phyloP scores from a whole-genome alignment of 352 stramenopile genomes.

The Phytophthora uliginosa region DNA sequence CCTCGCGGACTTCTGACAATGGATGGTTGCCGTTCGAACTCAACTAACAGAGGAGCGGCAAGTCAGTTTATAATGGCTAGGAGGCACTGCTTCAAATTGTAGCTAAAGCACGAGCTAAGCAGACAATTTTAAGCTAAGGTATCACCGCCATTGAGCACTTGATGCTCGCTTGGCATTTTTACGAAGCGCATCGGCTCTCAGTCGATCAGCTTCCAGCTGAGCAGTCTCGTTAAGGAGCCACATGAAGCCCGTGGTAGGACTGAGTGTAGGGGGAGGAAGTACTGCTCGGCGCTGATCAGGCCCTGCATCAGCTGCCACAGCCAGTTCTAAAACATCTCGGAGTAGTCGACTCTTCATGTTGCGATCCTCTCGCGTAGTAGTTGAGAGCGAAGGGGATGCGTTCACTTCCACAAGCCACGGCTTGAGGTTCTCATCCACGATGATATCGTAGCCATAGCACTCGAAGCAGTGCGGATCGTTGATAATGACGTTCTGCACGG shows the following conservation, averaged over 20 bases:
- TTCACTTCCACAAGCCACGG: constrained; percentile 95
- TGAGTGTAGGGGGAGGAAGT: constrained; percentile 53
- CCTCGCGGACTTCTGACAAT: constrained; percentile 22
- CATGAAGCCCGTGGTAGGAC: constrained; percentile 69
- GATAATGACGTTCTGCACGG: constrained; percentile 95
- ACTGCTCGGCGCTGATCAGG: constrained; percentile 54
- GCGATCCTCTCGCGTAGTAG: constrained; percentile 75
- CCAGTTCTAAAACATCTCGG: constrained; percentile 78
- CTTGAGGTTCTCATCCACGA: constrained; percentile 93
- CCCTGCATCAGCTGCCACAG: constrained; percentile 55
- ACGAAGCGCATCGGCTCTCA: constrained; percentile 52
- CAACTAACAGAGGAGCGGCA: not conserved
- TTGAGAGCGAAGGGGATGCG: constrained; percentile 78
- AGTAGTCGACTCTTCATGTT: constrained; percentile 86
- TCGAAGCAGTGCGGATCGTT: constrained; percentile 96
- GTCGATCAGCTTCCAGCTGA: constrained; percentile 61
- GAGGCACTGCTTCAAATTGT: not conserved
- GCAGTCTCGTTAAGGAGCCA: constrained; percentile 80
- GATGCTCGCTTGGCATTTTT: constrained; percentile 57
- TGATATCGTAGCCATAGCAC: constrained; percentile 96
- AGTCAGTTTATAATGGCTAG: not conserved
- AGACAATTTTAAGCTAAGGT: not conserved
- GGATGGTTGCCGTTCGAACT: constrained; percentile 28
- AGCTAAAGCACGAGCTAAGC: no score
- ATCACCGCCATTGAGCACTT: constrained; percentile 45